phyloP scores from a whole-genome alignment of 164 flowering plant species.

The Vitis vinifera region ASM3070453v1 NC_081805.1:25849001-25849500 shows the following conservation, averaged over 20 bases:
- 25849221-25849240: conserved; percentile 14
- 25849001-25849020: conserved; percentile 13
- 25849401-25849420: conserved; percentile 68
- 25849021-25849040: conserved; percentile 14
- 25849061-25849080: conserved; percentile 44
- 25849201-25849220: conserved; percentile 25
- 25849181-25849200: conserved; percentile 17
- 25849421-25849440: conserved; percentile 59
- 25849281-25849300: conserved; percentile 42
- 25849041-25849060: conserved; percentile 27
- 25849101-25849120: conserved; percentile 45
- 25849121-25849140: conserved; percentile 38
- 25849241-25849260: conserved; percentile 16
- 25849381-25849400: conserved; percentile 77
- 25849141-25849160: conserved; percentile 22
- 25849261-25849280: conserved; percentile 27
- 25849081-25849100: conserved; percentile 58
- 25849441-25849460: conserved; percentile 65
- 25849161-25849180: conserved; percentile 26
- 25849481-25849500: conserved; percentile 57
- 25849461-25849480: conserved; percentile 47
- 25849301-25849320: conserved; percentile 17
- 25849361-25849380: conserved; percentile 55
- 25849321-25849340: conserved; percentile 35
- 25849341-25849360: conserved; percentile 41